Conservation (phyloP, 495 filamentous ascomycete genomes). For the Diplogelasinospora grovesii region DNA sequence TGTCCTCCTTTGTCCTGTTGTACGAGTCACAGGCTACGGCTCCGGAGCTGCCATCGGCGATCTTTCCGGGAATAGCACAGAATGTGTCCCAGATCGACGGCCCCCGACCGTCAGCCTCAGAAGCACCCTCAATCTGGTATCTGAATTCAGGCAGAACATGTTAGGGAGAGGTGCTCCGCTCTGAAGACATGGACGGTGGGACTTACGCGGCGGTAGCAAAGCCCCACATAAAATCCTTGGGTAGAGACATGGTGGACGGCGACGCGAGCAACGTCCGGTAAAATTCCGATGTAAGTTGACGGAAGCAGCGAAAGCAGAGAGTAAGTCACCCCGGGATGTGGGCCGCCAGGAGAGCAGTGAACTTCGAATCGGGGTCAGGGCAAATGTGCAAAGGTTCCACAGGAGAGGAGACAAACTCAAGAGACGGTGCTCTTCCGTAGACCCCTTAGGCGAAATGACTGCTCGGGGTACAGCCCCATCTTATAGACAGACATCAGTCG, state of each 20-base stretch:
- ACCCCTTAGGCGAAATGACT: too few species aligned
- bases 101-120: slow-evolving; percentile 59
- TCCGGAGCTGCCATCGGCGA: slow-evolving; percentile 62
- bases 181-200: neutral
- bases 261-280: slow-evolving; percentile 2
- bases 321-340: too few species aligned
- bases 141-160: slow-evolving; percentile 28
- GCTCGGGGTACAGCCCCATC: too few species aligned
- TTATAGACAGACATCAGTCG: slow-evolving; percentile 19
- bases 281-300: too few species aligned
- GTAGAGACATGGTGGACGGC: slow-evolving; percentile 46
- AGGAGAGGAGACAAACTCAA: slow-evolving; percentile 1
- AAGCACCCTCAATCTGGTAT: slow-evolving; percentile 72
- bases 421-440: too few species aligned
- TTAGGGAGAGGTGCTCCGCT: too few species aligned
- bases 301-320: too few species aligned
- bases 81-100: slow-evolving; percentile 76
- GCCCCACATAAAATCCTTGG: slow-evolving; percentile 73
- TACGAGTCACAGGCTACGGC: slow-evolving; percentile 72
- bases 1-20: slow-evolving; percentile 65
- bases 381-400: neutral
- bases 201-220: slow-evolving; percentile 72
- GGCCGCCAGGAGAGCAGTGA: neutral
- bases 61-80: slow-evolving; percentile 66
- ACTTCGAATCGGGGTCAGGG: neutral